phyloP scores from a whole-genome alignment of 2,329 filamentous ascomycete genomes.

The Sporothrix phasma region DNA sequence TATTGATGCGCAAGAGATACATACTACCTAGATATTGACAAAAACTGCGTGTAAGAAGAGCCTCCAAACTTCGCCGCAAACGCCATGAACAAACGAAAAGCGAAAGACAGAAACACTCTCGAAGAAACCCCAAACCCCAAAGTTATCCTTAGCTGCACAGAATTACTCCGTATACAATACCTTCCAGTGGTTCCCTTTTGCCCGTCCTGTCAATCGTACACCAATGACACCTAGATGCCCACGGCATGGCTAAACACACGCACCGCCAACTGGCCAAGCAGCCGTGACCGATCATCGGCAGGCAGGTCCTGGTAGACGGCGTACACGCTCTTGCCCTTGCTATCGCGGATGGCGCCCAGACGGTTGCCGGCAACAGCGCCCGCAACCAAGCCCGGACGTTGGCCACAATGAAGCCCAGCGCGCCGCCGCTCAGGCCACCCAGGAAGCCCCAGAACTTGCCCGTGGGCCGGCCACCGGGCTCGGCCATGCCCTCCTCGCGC shows the following conservation, averaged over 20 bases:
- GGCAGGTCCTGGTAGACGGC: slow-evolving; percentile 83
- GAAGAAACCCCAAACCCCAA: neutral
- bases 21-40: neutral
- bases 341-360: slow-evolving; percentile 80
- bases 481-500: slow-evolving; percentile 72
- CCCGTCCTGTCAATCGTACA: neutral
- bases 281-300: slow-evolving; percentile 65
- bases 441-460: slow-evolving; percentile 78
- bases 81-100: neutral
- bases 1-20: neutral
- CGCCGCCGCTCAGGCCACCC: slow-evolving; percentile 77
- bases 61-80: neutral
- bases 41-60: neutral
- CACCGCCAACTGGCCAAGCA: slow-evolving; percentile 74
- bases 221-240: neutral
- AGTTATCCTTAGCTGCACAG: neutral
- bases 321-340: slow-evolving; percentile 91
- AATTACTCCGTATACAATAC: neutral
- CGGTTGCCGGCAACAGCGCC: slow-evolving; percentile 89
- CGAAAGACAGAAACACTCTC: neutral
- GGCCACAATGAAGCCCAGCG: slow-evolving; percentile 88
- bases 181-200: neutral
- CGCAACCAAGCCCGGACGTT: slow-evolving; percentile 81
- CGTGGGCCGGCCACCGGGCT: slow-evolving; percentile 51
- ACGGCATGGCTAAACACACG: slow-evolving; percentile 75